phyloP scores from a whole-genome alignment of 192 early-diverging fungal genomes.

The Paraglomus brasilianum region DNA sequence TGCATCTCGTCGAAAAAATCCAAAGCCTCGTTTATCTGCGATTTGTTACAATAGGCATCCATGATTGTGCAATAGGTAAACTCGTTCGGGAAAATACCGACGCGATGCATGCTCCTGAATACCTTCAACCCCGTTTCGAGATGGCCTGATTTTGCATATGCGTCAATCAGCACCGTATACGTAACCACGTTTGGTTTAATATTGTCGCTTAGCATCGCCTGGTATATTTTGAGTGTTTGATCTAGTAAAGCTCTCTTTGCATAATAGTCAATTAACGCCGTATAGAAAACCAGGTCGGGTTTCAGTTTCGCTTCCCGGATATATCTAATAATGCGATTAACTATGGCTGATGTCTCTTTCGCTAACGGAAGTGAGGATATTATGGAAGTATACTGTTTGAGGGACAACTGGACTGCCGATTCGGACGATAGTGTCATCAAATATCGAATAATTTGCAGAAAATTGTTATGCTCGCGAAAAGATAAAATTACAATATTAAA shows the following conservation, averaged over 20 bases:
- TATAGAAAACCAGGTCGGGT: conserved; percentile 28
- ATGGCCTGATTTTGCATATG: background rate
- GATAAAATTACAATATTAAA: conserved; percentile 5
- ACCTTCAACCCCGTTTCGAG: background rate
- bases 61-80: conserved; percentile 27
- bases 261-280: conserved; percentile 16
- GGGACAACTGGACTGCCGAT: background rate
- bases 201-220: conserved; percentile 19
- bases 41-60: background rate
- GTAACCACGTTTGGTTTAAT: conserved; percentile 24
- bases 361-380: background rate
- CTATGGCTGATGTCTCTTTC: background rate
- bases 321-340: background rate
- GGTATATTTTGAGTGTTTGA: conserved; percentile 6
- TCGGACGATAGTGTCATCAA: background rate
- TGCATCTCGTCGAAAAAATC: background rate
- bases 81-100: conserved; percentile 5
- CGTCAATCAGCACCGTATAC: conserved; percentile 18
- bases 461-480: background rate
- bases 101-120: conserved; percentile 17
- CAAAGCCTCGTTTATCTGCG: conserved; percentile 1
- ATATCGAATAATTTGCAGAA: background rate
- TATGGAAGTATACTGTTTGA: conserved; percentile 2
- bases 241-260: background rate
- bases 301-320: conserved; percentile 11